Evolutionary conservation across 1,139 yeast genomes (phyloP).

Genomic region (Diutina neorugosa): DNA sequence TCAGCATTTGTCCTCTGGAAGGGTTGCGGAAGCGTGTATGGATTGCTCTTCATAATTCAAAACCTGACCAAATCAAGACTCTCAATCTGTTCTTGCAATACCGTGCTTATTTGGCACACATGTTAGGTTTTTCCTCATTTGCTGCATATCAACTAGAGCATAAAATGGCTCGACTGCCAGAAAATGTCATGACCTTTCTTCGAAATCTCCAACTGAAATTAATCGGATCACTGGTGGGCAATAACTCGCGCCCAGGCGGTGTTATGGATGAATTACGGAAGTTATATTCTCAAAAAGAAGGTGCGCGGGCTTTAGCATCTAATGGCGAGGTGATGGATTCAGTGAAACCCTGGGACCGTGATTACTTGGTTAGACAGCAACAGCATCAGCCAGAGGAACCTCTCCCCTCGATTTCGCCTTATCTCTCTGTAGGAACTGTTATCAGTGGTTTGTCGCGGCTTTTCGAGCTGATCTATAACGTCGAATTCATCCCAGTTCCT

Average conservation of each 20-base stretch:
- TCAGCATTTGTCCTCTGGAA: constrained; percentile 47
- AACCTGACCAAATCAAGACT: constrained; percentile 44
- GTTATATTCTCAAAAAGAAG: constrained; percentile 15
- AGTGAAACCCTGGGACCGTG: constrained; percentile 88
- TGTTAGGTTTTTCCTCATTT: constrained; percentile 63
- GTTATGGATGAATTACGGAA: constrained; percentile 48
- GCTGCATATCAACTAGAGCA: constrained; percentile 77
- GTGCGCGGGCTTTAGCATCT: constrained; percentile 9
- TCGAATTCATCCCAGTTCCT: constrained; percentile 56
- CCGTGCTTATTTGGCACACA: constrained; percentile 59
- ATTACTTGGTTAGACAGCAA: constrained; percentile 30
- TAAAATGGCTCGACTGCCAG: constrained; percentile 82
- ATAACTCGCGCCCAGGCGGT: constrained; percentile 24
- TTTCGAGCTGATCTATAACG: constrained; percentile 63
- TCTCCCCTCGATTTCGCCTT: constrained; percentile 28
- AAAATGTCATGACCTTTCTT: constrained; percentile 61
- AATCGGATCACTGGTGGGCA: constrained; percentile 7
- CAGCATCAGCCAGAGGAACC: not conserved
- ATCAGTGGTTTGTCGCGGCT: constrained; percentile 71
- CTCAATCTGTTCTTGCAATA: constrained; percentile 49
- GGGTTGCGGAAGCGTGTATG: constrained; percentile 57
- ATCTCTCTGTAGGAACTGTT: constrained; percentile 78
- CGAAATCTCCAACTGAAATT: constrained; percentile 35
- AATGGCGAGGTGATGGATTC: constrained; percentile 30
- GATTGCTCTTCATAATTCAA: constrained; percentile 56